Evolutionary conservation across 2,329 filamentous ascomycete genomes (phyloP).

Genomic region (Botryotinia narcissicola): DNA sequence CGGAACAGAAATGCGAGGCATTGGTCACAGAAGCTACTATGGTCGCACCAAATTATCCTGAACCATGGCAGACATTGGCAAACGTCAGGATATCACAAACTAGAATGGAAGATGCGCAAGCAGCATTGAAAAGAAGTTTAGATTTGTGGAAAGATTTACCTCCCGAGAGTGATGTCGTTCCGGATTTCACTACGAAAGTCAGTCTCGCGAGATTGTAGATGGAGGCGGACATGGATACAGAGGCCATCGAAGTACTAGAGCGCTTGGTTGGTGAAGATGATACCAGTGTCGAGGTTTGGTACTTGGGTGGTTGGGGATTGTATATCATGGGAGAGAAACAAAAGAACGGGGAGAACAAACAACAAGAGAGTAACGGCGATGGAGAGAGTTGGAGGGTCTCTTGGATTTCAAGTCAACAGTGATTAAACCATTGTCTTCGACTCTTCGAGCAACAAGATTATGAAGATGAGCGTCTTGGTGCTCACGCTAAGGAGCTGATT

Average conservation of each 20-base stretch:
- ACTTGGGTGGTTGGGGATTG: constrained; percentile 91
- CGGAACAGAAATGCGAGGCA: constrained; percentile 81
- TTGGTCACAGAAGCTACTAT: constrained; percentile 88
- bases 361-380: constrained; percentile 42
- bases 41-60: constrained; percentile 75
- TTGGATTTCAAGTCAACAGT: constrained; percentile 74
- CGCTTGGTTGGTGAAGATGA: constrained; percentile 85
- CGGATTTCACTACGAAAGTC: constrained; percentile 83
- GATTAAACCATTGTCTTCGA: constrained; percentile 77
- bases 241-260: constrained; percentile 82
- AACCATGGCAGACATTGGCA: constrained; percentile 93
- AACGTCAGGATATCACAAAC: constrained; percentile 90
- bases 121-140: constrained; percentile 75
- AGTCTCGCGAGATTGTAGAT: constrained; percentile 82
- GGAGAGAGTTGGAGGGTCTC: constrained; percentile 48
- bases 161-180: constrained; percentile 68
- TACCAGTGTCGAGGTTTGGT: constrained; percentile 93
- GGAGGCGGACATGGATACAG: constrained; percentile 82
- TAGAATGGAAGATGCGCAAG: constrained; percentile 72
- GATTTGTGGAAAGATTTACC: constrained; percentile 79
- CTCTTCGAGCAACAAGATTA: constrained; percentile 80
- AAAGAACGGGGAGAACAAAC: constrained; percentile 41
- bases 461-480: constrained; percentile 74
- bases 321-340: constrained; percentile 74
- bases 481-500: constrained; percentile 72